Evolutionary conservation across 2,329 filamentous ascomycete genomes (phyloP), one percentile per base, ranked within the genome.

Genomic region (Atkinsonella texensis): DNA sequence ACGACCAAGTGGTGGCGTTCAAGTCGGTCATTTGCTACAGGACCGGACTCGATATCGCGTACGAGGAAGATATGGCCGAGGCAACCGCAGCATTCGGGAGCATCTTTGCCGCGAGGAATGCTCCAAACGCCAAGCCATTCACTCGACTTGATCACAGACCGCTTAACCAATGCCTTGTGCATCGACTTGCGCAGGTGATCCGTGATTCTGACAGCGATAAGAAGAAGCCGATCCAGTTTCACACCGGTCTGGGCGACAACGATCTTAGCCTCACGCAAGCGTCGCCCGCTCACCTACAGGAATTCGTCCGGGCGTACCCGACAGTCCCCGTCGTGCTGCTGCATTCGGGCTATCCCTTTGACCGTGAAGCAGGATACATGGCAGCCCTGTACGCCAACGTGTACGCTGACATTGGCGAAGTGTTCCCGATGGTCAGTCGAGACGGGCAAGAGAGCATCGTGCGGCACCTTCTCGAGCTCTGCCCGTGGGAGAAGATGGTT

Each of bases 1-100:
- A 93, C 43, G 69, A 77, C 0, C 75, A 83, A 17, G 82, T 94
- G 2, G 86, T 80, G 1, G 88, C 79, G 2, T 94, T 94, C 75
- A 93, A 94, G 65, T 87, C 83, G 1, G 81, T 90, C 47, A 80
- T 94, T 51, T 91, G 87, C 67, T 93, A 93, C 63, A 77, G 87
- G 13, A 87, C 83, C 0, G 88, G 88, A 0, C 71, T 90, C 6
- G 77, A 79, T 40, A 72, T 91, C 15, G 68, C 76, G 0, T 56
- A 57, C 9, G 56, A 60, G n/a, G 62, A 74, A 8, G 68, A 75
- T 50, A 63, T 73, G 1, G 69, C 72, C 1, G 70, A 60, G 0
- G 67, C 69, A 0, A 59, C 70, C 11, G 62, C 68, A 23, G 68
- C 67, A 2, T 71, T 77, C 31, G 50, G 55, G 13, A 50, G 57